Percentiles rank a stretch among this genome's conserved stretches.
These are phyloP conservation scores for Bassia scoparia DNA, from an alignment of 148 eudicot genomes.

Conservation along the genomic window DNA sequence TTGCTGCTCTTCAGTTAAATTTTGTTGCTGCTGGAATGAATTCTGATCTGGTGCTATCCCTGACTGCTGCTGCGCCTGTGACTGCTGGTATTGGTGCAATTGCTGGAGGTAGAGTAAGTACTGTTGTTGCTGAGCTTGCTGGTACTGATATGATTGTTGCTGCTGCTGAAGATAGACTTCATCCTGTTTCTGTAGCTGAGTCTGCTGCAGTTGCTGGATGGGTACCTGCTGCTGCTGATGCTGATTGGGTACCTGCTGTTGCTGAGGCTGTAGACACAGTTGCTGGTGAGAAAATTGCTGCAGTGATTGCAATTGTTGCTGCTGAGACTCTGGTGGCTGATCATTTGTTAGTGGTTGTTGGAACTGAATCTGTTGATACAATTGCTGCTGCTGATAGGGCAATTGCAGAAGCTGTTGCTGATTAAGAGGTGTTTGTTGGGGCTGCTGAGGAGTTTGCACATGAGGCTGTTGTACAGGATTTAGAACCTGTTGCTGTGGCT, in stretches of 20 bases:
- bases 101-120: constrained; percentile 40
- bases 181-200: constrained; percentile 24
- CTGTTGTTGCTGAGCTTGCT: constrained; percentile 38
- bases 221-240: constrained; percentile 17
- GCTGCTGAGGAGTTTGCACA: constrained; percentile 25
- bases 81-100: constrained; percentile 32
- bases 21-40: constrained; percentile 18
- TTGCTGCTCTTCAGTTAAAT: constrained; percentile 22
- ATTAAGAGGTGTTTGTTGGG: constrained; percentile 28
- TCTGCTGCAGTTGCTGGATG: constrained; percentile 26
- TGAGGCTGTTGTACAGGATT: constrained; percentile 12
- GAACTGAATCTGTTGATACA: constrained; percentile 13
- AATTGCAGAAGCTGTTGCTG: constrained; percentile 26
- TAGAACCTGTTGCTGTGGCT: constrained; percentile 32
- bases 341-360: constrained; percentile 28
- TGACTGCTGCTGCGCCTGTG: constrained; percentile 27
- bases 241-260: constrained; percentile 4
- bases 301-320: constrained; percentile 19
- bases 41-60: constrained; percentile 25
- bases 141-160: constrained; percentile 38
- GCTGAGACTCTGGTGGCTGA: constrained; percentile 10
- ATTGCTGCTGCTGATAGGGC: constrained; percentile 23
- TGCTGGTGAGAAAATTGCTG: constrained; percentile 29
- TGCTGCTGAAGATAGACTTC: constrained; percentile 22
- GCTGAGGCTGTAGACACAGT: constrained; percentile 12